phyloP scores from a whole-genome alignment of 805 yeast species.

The Teunomyces stri region DNA sequence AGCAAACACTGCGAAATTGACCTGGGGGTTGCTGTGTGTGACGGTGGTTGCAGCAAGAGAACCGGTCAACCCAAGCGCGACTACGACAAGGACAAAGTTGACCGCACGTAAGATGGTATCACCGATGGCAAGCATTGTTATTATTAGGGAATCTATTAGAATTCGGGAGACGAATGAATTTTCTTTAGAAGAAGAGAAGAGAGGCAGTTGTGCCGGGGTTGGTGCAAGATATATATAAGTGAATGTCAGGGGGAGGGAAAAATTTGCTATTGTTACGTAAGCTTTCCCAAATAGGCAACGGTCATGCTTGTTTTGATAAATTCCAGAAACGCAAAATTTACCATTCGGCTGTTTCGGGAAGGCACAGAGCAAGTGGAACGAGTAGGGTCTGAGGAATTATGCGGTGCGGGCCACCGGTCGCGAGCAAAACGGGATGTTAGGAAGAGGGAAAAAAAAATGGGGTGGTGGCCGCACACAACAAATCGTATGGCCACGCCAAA shows the following conservation, averaged over 20 bases:
- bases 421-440: background rate
- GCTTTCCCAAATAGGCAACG: conserved; percentile 14
- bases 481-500: no score
- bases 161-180: no score
- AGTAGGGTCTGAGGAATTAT: background rate
- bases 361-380: conserved; percentile 4
- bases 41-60: conserved; percentile 71
- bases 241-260: background rate
- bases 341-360: conserved; percentile 18
- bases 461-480: background rate
- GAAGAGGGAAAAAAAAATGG: background rate
- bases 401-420: conserved; percentile 6
- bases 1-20: conserved; percentile 84
- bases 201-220: background rate
- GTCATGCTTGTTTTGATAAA: conserved; percentile 17
- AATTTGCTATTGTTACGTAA: conserved; percentile 5
- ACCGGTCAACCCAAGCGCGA: conserved; percentile 84
- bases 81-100: conserved; percentile 73
- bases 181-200: no score
- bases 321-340: conserved; percentile 6
- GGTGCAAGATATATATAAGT: conserved; percentile 3
- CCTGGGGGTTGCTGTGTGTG: conserved; percentile 64
- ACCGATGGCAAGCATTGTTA: conserved; percentile 60
- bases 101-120: conserved; percentile 72
- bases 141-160: background rate